phyloP scores from a whole-genome alignment of 176 grass and related monocot genomes.

The Dendrocalamus sinicus region DNA sequence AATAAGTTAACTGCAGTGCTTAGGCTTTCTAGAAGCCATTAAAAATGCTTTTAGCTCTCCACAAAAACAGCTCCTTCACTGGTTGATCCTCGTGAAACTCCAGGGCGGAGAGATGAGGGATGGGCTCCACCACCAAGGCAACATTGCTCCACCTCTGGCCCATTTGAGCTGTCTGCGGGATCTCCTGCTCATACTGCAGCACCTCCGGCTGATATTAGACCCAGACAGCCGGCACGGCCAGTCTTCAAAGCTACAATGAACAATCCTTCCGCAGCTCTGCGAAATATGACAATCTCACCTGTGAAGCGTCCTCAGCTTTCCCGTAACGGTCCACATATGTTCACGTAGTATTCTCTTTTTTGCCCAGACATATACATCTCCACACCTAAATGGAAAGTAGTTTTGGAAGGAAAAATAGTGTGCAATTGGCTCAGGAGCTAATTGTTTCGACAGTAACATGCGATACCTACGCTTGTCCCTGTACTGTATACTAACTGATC shows the following conservation, averaged over 20 bases:
- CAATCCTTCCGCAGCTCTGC: slow-evolving; percentile 55
- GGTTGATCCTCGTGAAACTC: slow-evolving; percentile 82
- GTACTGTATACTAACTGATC: slow-evolving; percentile 38
- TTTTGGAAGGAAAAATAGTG: background rate
- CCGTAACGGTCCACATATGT: slow-evolving; percentile 51
- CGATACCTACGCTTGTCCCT: background rate
- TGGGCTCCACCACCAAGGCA: slow-evolving; percentile 66
- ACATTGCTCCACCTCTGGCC: slow-evolving; percentile 42
- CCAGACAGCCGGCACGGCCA: slow-evolving; percentile 47
- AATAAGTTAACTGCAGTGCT: background rate
- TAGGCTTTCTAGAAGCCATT: slow-evolving; percentile 27
- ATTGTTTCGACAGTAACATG: slow-evolving; percentile 16
- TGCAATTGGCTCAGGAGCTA: background rate
- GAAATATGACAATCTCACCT: slow-evolving; percentile 70
- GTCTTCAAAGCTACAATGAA: slow-evolving; percentile 51
- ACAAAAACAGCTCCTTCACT: slow-evolving; percentile 88
- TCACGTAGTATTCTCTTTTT: slow-evolving; percentile 50
- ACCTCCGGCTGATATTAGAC: slow-evolving; percentile 57
- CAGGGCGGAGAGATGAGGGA: slow-evolving; percentile 74
- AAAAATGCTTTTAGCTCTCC: slow-evolving; percentile 52
- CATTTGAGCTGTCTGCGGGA: slow-evolving; percentile 57
- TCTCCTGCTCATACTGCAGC: slow-evolving; percentile 57
- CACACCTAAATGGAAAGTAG: background rate
- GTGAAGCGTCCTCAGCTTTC: slow-evolving; percentile 63
- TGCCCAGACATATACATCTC: background rate